Base-by-base conservation (phyloP, 1,284 basidiomycete genomes). In the Leccinum solheimii region DNA sequence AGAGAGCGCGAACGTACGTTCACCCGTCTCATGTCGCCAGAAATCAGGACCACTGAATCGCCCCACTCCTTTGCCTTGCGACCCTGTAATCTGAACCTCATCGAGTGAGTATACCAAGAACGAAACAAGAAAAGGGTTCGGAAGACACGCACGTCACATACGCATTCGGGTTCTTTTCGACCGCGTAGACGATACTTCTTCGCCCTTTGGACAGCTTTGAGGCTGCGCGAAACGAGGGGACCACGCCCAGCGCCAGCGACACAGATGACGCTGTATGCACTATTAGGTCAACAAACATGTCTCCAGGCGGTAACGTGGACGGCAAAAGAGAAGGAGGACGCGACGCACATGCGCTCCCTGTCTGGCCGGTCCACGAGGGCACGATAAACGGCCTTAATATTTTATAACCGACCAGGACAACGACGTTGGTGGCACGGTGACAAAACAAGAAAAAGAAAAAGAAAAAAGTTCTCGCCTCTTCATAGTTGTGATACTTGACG, bases 151-250 rank as follows among this genome's bases (percentile, higher is more conserved):
- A 95, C 90, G 95, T 97, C 61, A 97, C 90, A 72, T 86, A 95
- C 8, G 95, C 95, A 72, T 89, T 94, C 1, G 92, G 90, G 74
- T 99, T 99, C 81, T 99, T 99, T 76, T 99, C 97, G 40, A 99
- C 85, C 0, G 94, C 97, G 68, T 94, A 96, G 0, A 98, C 43
- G 11, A 45, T 79, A 45, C 36, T 84, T 81, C 40, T 83, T 79
- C 3, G 94, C 82, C 52, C 94, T 83, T 65, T 87, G 80, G 26
- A 95, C 81, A 1, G 97, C 97, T 54, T 80, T 83, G 36, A 99
- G 80, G 67, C 89, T 90, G 13, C 96, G 87, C 16, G 89, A 85
- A n/a, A 99, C 94, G 32, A 99, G 82, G 3, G 96, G 95, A 0
- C 97, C 97, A 57, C 97, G 84, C 26, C 97, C 97, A 0, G 97